These are phyloP conservation scores for Emericellopsis terricola DNA, from an alignment of 495 filamentous ascomycete genomes.

Conservation along the genomic window DNA sequence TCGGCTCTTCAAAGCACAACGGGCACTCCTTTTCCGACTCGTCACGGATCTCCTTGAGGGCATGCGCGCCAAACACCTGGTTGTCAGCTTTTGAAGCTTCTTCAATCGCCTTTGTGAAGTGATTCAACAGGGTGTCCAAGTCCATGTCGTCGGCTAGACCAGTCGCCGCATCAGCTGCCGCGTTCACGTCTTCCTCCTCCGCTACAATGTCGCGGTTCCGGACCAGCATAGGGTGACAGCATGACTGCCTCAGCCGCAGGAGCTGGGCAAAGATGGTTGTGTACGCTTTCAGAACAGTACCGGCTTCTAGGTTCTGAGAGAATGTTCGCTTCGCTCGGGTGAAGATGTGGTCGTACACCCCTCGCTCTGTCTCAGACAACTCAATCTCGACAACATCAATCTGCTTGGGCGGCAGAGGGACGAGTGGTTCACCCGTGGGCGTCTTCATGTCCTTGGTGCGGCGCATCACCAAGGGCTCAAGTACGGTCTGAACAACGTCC, in stretches of 20 bases:
- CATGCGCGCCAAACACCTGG: slow-evolving; percentile 68
- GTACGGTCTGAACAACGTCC: slow-evolving; percentile 90
- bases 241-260: slow-evolving; percentile 80
- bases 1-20: slow-evolving; percentile 85
- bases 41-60: slow-evolving; percentile 75
- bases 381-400: slow-evolving; percentile 75
- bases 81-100: slow-evolving; percentile 35
- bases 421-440: slow-evolving; percentile 69
- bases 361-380: slow-evolving; percentile 64
- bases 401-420: slow-evolving; percentile 64
- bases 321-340: slow-evolving; percentile 68
- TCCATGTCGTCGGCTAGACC: slow-evolving; percentile 95
- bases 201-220: slow-evolving; percentile 68
- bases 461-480: slow-evolving; percentile 88
- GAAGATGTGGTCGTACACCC: slow-evolving; percentile 82
- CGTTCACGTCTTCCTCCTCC: slow-evolving; percentile 74
- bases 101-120: slow-evolving; percentile 55
- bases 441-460: slow-evolving; percentile 97
- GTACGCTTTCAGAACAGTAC: slow-evolving; percentile 83
- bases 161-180: slow-evolving; percentile 57
- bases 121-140: slow-evolving; percentile 62
- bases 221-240: slow-evolving; percentile 81
- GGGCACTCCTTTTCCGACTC: slow-evolving; percentile 82
- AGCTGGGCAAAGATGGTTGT: slow-evolving; percentile 96
- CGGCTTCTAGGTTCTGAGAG: slow-evolving; percentile 69